A percentile compares a stretch with the other conserved stretches of the same genome.
These are phyloP conservation scores for Eucalyptus sp. DNA, from an alignment of 345 rosid genomes.

Conservation along the genomic window DNA sequence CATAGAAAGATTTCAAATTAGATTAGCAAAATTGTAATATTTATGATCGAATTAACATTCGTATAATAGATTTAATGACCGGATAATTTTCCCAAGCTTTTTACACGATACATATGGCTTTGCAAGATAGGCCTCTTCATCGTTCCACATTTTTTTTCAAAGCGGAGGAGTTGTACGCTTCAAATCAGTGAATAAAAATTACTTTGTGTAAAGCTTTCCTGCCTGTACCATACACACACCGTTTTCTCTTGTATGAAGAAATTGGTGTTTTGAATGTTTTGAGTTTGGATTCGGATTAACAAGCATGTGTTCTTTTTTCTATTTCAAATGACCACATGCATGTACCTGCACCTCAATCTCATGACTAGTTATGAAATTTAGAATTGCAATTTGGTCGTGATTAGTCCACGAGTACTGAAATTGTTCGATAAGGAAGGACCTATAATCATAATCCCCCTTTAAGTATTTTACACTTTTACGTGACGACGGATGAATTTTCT, in stretches of 20 bases:
- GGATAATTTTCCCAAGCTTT: fast-evolving
- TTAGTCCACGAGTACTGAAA: not conserved
- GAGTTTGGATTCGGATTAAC: not conserved
- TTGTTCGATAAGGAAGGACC: fast-evolving
- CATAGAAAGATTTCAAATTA: fast-evolving
- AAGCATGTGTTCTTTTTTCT: not conserved
- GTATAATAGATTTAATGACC: no score
- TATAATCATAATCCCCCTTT: not conserved
- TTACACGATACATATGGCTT: not conserved
- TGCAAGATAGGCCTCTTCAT: not conserved
- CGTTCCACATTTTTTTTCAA: no score
- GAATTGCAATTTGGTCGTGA: not conserved
- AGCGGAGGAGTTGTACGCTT: not conserved
- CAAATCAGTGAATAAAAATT: not conserved
- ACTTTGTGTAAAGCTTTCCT: not conserved
- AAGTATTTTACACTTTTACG: not conserved
- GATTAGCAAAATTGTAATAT: fast-evolving
- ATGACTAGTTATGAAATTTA: not conserved
- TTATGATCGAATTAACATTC: no score
- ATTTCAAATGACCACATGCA: not conserved
- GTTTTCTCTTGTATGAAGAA: not conserved
- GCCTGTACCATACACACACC: not conserved
- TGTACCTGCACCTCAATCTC: not conserved
- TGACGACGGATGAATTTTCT: not conserved
- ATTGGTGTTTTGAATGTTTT: not conserved